A percentile compares a stretch with the other conserved stretches of the same genome.
Conservation (phyloP, 2,329 filamentous ascomycete genomes). For the Fusarium palustre region DNA sequence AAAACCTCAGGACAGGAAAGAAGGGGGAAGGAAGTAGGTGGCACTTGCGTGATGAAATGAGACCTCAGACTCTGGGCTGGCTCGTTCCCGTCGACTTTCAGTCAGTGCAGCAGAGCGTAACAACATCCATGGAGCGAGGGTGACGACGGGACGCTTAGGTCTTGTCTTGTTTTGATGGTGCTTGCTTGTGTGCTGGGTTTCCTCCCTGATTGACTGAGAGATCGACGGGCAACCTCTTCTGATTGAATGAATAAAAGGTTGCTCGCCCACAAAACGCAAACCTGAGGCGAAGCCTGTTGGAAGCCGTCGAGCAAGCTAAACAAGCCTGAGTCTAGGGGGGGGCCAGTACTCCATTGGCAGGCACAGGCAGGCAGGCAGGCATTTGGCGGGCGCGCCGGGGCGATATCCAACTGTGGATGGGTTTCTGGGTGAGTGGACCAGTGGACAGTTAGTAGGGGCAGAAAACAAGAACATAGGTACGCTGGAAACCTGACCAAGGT, state of each 20-base stretch:
- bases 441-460: slow-evolving; percentile 19
- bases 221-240: slow-evolving; percentile 24
- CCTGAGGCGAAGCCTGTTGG: slow-evolving; percentile 45
- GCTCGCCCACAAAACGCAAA: slow-evolving; percentile 37
- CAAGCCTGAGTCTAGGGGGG: slow-evolving; percentile 21
- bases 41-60: slow-evolving; percentile 29
- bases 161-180: slow-evolving; percentile 30
- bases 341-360: slow-evolving; percentile 16
- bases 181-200: slow-evolving; percentile 35
- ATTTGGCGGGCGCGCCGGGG: slow-evolving; percentile 35
- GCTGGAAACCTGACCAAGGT: neutral
- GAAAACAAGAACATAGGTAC: slow-evolving; percentile 1
- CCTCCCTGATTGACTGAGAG: slow-evolving; percentile 42
- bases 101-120: slow-evolving; percentile 3
- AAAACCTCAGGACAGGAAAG: slow-evolving; percentile 39
- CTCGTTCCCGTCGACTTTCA: slow-evolving; percentile 6
- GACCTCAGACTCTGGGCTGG: neutral
- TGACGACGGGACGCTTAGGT: slow-evolving; percentile 33
- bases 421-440: slow-evolving; percentile 33
- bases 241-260: slow-evolving; percentile 41
- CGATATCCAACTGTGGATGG: slow-evolving; percentile 22
- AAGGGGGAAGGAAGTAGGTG: slow-evolving; percentile 34
- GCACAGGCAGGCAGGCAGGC: slow-evolving; percentile 19
- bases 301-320: slow-evolving; percentile 35
- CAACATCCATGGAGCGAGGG: slow-evolving; percentile 8